Evolutionary conservation across 2,329 filamentous ascomycete species (phyloP), one percentile per base, ranked within the genome.

Genomic region (Verticillium klebahnii): DNA sequence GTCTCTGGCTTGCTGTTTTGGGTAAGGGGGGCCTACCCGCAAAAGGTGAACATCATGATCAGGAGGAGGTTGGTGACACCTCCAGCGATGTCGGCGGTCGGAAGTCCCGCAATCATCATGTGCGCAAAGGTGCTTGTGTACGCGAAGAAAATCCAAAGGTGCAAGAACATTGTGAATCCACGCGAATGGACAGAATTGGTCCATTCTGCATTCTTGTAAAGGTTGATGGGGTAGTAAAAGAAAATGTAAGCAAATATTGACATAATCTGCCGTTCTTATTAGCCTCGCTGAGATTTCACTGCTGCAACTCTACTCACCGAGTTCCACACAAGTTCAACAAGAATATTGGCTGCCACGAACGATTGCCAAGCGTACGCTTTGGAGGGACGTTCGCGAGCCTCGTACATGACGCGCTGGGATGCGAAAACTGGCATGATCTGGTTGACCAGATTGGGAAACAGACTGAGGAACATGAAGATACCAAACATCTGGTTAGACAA

Each of bases 351-450:
- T 37, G 88, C 73, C 73, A 90, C 83, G 72, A 90, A 91, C 0
- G 85, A 82, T 61, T 85, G 82, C 88, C 88, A 91, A 25, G 83
- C 85, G 72, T 90, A 91, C 0, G 86, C 80, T 69, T 89, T 89
- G 5, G 84, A 87, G 0, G 87, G 87, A 0, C 87, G 79, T 69
- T 90, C 88, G 36, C 87, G 85, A 6, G 85, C 83, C 73, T 92
- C 89, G 69, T 91, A 92, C 7, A 92, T 77, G 15, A 86, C 81
- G 32, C 89, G 84, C 67, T 91, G 88, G 0, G 83, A 82, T 55
- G 90, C 84, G 66, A 91, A 91, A 63, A 88, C 84, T 1, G 89
- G 89, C 82, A 90, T 88, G 67, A 89, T 86, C 67, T 89, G 86
- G 64, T 89, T 82, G 0, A 85, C 81, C 56, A 90, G 73, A 60